A percentile compares a stretch with the other conserved stretches of the same genome.
Evolutionary conservation across 2,329 filamentous ascomycete genomes (phyloP).

Genomic region (Blastomyces percursus): DNA sequence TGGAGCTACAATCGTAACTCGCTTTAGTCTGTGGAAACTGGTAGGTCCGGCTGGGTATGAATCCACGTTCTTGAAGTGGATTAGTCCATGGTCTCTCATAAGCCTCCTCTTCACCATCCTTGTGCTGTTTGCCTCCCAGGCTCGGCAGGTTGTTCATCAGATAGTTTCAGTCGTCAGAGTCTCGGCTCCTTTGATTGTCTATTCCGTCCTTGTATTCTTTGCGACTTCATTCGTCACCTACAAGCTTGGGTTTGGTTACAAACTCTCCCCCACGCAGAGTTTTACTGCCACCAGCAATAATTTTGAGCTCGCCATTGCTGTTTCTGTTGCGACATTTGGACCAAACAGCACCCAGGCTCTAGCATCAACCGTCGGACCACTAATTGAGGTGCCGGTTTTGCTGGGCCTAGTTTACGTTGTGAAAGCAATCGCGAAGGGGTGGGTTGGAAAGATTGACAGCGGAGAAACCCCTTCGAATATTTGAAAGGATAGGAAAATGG

Average conservation of each 20-base stretch:
- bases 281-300: conserved; percentile 90
- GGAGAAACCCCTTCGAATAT: neutral
- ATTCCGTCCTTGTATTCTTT: conserved; percentile 67
- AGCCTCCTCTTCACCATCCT: conserved; percentile 80
- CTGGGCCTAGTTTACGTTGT: conserved; percentile 66
- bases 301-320: conserved; percentile 83
- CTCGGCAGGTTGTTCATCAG: conserved; percentile 64
- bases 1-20: conserved; percentile 65
- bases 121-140: conserved; percentile 75
- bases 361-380: conserved; percentile 69
- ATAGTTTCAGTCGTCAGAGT: conserved; percentile 75
- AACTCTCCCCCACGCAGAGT: conserved; percentile 61
- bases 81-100: conserved; percentile 64
- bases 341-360: conserved; percentile 67
- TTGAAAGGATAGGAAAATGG: neutral
- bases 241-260: conserved; percentile 63
- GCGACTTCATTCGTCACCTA: conserved; percentile 52
- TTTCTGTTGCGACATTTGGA: conserved; percentile 72
- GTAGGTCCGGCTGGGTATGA: conserved; percentile 54
- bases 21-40: conserved; percentile 49
- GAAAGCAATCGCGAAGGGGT: conserved; percentile 36
- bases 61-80: conserved; percentile 55
- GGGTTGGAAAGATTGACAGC: conserved; percentile 14
- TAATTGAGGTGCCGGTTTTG: conserved; percentile 79
- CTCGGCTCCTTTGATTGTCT: conserved; percentile 67